phyloP scores from a whole-genome alignment of 2,329 filamentous ascomycete species.

The Talaromyces sp. region DNA sequence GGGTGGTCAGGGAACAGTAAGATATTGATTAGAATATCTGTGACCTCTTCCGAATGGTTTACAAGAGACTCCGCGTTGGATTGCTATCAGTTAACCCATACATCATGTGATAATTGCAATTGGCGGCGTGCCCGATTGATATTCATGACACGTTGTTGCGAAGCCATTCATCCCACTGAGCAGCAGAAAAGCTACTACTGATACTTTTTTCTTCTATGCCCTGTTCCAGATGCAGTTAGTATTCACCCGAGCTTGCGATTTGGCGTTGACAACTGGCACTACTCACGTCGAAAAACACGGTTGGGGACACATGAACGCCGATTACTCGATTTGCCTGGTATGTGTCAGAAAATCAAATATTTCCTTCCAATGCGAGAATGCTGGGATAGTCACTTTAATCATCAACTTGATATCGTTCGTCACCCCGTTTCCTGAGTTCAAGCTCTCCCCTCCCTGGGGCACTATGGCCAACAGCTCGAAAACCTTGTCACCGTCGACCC shows the following conservation, averaged over 20 bases:
- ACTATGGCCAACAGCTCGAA: conserved; percentile 64
- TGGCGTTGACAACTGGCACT: background rate
- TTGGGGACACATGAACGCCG: conserved; percentile 86
- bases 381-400: conserved; percentile 57
- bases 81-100: background rate
- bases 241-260: background rate
- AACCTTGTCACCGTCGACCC: conserved; percentile 65
- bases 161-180: conserved; percentile 85
- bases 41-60: background rate
- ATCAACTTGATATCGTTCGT: conserved; percentile 81
- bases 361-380: background rate
- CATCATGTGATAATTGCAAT: background rate
- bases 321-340: conserved; percentile 58
- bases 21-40: background rate
- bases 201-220: conserved; percentile 73
- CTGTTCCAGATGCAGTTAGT: conserved; percentile 25
- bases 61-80: background rate
- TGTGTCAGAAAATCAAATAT: background rate
- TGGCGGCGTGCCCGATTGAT: background rate
- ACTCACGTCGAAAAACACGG: conserved; percentile 72
- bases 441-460: conserved; percentile 57
- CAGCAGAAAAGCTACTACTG: conserved; percentile 68
- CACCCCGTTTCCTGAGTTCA: conserved; percentile 76
- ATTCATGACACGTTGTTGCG: conserved; percentile 56
- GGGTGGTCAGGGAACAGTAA: conserved; percentile 1